A percentile compares a stretch with the other conserved stretches of the same genome.
Evolutionary conservation across 805 yeast genomes (phyloP).

Genomic region (Saccharomyces mikatae): DNA sequence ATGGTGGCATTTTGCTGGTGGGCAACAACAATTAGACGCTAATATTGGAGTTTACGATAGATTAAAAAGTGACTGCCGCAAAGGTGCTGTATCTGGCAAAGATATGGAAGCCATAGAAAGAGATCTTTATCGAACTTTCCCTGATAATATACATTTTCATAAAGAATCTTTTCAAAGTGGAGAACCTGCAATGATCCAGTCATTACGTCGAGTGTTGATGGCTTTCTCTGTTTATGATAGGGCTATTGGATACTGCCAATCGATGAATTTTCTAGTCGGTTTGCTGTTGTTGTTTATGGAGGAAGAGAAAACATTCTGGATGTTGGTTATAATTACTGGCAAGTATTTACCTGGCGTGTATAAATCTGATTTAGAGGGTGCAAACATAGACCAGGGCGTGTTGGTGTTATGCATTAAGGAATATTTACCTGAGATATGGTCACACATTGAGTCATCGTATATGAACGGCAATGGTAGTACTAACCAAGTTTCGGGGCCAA

Average conservation of each 20-base stretch:
- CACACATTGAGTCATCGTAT: slow-evolving; percentile 33
- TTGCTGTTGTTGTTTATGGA: slow-evolving; percentile 73
- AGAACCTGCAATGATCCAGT: slow-evolving; percentile 59
- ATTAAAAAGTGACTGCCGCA: slow-evolving; percentile 46
- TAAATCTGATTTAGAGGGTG: slow-evolving; percentile 84
- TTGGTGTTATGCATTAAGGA: slow-evolving; percentile 78
- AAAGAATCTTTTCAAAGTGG: slow-evolving; percentile 29
- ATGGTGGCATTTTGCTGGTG: slow-evolving; percentile 91
- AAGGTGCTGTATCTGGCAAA: slow-evolving; percentile 2
- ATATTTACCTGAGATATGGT: slow-evolving; percentile 77
- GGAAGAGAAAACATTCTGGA: slow-evolving; percentile 91
- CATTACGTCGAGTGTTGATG: slow-evolving; percentile 69
- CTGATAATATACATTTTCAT: slow-evolving; percentile 81
- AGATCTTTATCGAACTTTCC: slow-evolving; percentile 88
- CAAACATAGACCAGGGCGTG: slow-evolving; percentile 90
- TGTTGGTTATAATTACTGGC: slow-evolving; percentile 85
- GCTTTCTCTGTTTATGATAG: slow-evolving; percentile 85
- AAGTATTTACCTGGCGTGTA: slow-evolving; percentile 84
- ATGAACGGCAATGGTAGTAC: slow-evolving; percentile 1
- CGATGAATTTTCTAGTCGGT: slow-evolving; percentile 87
- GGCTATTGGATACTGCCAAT: slow-evolving; percentile 90
- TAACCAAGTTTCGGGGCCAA: not conserved
- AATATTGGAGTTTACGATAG: slow-evolving; percentile 70
- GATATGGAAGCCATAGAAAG: slow-evolving; percentile 91
- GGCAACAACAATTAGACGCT: slow-evolving; percentile 60